phyloP scores from a whole-genome alignment of 345 rosid genomes.

The Acer saccharum region DNA sequence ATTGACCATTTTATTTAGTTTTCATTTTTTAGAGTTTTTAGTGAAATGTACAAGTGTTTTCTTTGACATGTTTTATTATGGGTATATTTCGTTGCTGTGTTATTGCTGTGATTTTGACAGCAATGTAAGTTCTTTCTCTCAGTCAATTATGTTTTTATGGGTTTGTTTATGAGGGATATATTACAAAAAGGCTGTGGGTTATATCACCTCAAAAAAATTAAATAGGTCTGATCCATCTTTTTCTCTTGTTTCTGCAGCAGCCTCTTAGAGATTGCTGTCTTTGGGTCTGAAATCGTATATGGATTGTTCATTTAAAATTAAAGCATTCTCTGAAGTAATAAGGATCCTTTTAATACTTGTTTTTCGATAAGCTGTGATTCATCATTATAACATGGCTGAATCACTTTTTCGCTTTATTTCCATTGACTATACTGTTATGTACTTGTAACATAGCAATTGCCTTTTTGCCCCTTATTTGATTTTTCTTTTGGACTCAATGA shows the following conservation, averaged over 20 bases:
- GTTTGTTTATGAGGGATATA: neutral
- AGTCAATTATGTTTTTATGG: neutral
- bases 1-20: neutral
- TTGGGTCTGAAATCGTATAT: neutral
- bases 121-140: neutral
- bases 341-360: neutral
- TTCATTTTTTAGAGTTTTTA: neutral
- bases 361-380: neutral
- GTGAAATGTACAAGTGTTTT: neutral
- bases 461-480: neutral
- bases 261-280: neutral
- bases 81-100: neutral
- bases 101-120: neutral
- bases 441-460: neutral
- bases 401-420: neutral
- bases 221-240: neutral
- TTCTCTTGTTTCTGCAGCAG: neutral
- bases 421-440: neutral
- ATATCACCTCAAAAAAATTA: neutral
- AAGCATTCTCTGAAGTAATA: neutral
- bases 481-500: neutral
- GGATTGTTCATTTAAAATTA: constrained; percentile 5
- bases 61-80: neutral
- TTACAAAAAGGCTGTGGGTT: neutral
- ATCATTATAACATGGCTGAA: neutral